These are phyloP conservation scores for Starmerella geochares DNA, from an alignment of 805 yeast genomes.

Conservation along the genomic window DNA sequence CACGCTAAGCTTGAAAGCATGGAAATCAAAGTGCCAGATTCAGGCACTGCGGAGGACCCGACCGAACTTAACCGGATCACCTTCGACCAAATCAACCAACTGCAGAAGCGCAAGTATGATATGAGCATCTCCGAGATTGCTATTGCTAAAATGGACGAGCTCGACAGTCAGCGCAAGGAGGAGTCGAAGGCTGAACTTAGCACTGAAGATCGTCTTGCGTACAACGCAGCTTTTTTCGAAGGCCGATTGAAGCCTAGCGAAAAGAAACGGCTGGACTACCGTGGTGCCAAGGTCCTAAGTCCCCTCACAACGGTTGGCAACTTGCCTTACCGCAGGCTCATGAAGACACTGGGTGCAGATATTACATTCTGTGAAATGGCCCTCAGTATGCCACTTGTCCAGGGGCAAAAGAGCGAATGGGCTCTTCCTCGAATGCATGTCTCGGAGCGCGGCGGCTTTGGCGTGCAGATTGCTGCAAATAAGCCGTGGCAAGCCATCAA, in stretches of 20 bases:
- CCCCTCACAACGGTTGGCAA: constrained; percentile 98
- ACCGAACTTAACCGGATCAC: constrained; percentile 16
- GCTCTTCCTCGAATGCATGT: constrained; percentile 86
- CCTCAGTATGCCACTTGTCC: constrained; percentile 67
- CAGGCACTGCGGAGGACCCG: constrained; percentile 13
- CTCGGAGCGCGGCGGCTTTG: constrained; percentile 77
- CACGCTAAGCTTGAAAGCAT: constrained; percentile 35
- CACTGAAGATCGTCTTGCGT: constrained; percentile 44
- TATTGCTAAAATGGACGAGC: constrained; percentile 41
- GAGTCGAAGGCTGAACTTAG: constrained; percentile 44
- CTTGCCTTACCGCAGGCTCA: constrained; percentile 84
- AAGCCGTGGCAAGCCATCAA: constrained; percentile 91
- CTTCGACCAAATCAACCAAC: constrained; percentile 20
- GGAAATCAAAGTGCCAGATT: not conserved
- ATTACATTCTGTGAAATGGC: constrained; percentile 96
- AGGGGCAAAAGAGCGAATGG: constrained; percentile 93
- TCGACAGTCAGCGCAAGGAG: constrained; percentile 16
- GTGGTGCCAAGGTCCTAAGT: constrained; percentile 73
- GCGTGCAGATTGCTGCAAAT: constrained; percentile 83
- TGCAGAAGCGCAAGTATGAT: constrained; percentile 54
- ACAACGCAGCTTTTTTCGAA: constrained; percentile 52
- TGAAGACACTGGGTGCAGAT: constrained; percentile 86
- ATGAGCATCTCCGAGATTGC: constrained; percentile 50
- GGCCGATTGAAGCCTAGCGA: constrained; percentile 70
- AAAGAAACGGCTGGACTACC: constrained; percentile 61